These are phyloP conservation scores for Fonsecaea monophora DNA, from an alignment of 2,329 filamentous ascomycete species.

Conservation along the genomic window DNA sequence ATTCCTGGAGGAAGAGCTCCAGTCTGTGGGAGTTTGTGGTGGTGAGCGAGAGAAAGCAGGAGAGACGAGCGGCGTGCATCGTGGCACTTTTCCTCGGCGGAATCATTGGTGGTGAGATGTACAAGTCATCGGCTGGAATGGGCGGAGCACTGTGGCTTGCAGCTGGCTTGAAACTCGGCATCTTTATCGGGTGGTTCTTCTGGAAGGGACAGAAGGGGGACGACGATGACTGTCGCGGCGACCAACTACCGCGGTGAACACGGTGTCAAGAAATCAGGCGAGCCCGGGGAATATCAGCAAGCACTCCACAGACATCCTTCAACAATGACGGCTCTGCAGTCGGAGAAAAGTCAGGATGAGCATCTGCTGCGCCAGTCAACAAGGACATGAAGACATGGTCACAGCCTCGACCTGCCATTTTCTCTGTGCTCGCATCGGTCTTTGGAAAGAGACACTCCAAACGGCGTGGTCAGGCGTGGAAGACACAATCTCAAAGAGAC, in stretches of 20 bases:
- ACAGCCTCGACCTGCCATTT: background rate
- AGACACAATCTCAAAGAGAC: background rate
- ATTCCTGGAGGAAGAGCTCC: conserved; percentile 47
- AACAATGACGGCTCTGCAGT: background rate
- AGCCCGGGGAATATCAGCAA: background rate
- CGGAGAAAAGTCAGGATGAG: background rate
- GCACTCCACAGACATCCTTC: background rate
- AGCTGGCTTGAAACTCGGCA: conserved; percentile 49
- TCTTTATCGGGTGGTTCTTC: conserved; percentile 48
- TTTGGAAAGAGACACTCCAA: background rate
- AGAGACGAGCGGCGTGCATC: conserved; percentile 46
- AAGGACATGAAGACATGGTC: background rate
- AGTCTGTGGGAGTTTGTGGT: conserved; percentile 46
- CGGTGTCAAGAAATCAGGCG: background rate
- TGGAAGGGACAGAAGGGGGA: conserved; percentile 42
- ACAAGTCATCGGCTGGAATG: conserved; percentile 51
- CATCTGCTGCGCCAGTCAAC: background rate
- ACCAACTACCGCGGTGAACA: conserved; percentile 1
- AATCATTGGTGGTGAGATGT: conserved; percentile 53
- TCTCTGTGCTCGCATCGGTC: background rate
- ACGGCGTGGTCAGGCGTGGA: background rate
- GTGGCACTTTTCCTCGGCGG: conserved; percentile 50
- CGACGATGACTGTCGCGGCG: background rate
- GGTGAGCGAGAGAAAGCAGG: conserved; percentile 32
- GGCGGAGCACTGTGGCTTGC: conserved; percentile 53